Conservation (phyloP, 148 eudicot genomes). For the Fagopyrum esculentum region DNA sequence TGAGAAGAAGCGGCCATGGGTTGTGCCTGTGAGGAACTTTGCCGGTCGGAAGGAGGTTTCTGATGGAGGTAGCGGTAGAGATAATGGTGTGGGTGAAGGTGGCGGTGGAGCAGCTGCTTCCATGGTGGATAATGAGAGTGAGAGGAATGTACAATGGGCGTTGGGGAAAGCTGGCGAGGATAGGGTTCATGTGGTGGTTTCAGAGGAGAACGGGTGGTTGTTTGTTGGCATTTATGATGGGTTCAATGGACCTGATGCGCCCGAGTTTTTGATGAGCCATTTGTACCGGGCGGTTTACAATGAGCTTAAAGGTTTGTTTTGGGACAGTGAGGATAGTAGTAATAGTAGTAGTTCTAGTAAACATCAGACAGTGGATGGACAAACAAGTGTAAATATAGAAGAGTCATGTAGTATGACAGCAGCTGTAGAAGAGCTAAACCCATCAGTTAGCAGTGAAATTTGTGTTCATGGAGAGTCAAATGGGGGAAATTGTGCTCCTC, state of each 20-base stretch:
- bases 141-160: slow-evolving; percentile 94
- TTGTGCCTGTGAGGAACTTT: slow-evolving; percentile 69
- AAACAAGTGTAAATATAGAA: slow-evolving; percentile 20
- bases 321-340: slow-evolving; percentile 55
- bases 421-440: slow-evolving; percentile 11
- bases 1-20: slow-evolving; percentile 85
- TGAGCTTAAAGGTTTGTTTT: slow-evolving; percentile 87
- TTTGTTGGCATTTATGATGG: slow-evolving; percentile 99
- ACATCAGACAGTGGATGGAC: slow-evolving; percentile 11
- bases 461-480: slow-evolving; percentile 10
- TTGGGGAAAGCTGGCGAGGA: slow-evolving; percentile 98
- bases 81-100: slow-evolving; percentile 6
- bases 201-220: slow-evolving; percentile 94
- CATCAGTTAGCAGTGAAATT: slow-evolving; percentile 15
- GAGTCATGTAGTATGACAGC: slow-evolving; percentile 20
- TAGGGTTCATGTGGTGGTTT: slow-evolving; percentile 95
- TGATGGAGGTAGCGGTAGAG: background rate
- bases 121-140: slow-evolving; percentile 21
- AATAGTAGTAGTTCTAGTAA: slow-evolving; percentile 1
- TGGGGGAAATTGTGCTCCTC: slow-evolving; percentile 10
- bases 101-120: slow-evolving; percentile 14
- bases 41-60: slow-evolving; percentile 33
- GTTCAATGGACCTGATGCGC: slow-evolving; percentile 99
- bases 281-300: slow-evolving; percentile 67
- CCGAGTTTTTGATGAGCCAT: slow-evolving; percentile 92